Evolutionary conservation across 352 stramenopile genomes (phyloP).

Genomic region (Phytophthora aleatoria): DNA sequence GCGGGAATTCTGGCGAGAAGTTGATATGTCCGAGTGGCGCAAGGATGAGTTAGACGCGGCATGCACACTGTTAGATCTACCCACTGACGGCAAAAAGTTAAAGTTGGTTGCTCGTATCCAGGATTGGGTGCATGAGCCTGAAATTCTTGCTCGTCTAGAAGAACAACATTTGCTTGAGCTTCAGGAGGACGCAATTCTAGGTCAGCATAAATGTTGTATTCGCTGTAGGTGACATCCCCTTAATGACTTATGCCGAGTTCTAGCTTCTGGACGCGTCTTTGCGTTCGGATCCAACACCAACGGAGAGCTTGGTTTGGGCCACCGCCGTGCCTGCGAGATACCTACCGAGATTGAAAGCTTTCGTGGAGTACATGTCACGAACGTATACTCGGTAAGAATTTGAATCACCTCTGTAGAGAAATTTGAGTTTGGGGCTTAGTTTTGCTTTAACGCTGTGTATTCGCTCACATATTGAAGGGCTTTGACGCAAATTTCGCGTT

Average conservation of each 20-base stretch:
- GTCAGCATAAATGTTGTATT: conserved; percentile 21
- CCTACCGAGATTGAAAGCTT: conserved; percentile 67
- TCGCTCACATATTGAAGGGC: conserved; percentile 35
- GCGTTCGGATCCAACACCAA: conserved; percentile 68
- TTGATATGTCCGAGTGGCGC: conserved; percentile 59
- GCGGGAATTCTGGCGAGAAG: conserved; percentile 58
- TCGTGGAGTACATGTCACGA: conserved; percentile 42
- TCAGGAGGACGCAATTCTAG: conserved; percentile 50
- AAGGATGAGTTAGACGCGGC: conserved; percentile 61
- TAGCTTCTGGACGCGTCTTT: conserved; percentile 68
- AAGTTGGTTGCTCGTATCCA: conserved; percentile 70
- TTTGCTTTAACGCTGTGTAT: background rate
- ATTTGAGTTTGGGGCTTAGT: background rate
- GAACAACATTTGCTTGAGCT: conserved; percentile 40
- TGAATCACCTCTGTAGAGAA: background rate
- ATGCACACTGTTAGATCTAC: conserved; percentile 63
- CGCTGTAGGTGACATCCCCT: background rate
- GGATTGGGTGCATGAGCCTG: conserved; percentile 72
- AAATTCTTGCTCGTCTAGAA: conserved; percentile 43
- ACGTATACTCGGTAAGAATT: conserved; percentile 52
- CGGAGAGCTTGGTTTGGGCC: conserved; percentile 66
- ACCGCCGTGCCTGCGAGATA: conserved; percentile 38
- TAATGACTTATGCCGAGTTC: background rate
- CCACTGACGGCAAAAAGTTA: conserved; percentile 52
- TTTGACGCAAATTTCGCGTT: conserved; percentile 81